Evolutionary conservation across 768 basidiomycete genomes (phyloP).

Genomic region (Boletus reticulatus): DNA sequence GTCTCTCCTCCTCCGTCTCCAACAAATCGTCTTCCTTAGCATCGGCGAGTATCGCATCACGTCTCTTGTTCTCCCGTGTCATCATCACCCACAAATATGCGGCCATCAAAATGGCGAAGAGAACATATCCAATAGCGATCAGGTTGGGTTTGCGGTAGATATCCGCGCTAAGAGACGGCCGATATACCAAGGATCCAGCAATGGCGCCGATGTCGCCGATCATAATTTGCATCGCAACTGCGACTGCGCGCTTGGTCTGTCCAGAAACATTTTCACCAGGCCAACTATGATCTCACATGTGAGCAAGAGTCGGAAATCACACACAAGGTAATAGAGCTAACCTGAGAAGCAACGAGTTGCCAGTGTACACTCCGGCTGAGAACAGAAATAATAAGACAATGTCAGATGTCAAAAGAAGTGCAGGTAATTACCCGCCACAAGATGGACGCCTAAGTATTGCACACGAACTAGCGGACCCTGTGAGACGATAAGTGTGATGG

Average conservation of each 20-base stretch:
- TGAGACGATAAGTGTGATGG: not conserved
- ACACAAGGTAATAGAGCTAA: constrained; percentile 13
- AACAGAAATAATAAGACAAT: not conserved
- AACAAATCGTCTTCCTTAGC: constrained; percentile 1
- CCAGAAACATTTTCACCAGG: constrained; percentile 67
- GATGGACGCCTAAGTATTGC: constrained; percentile 57
- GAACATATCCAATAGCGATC: constrained; percentile 57
- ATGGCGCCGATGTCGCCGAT: constrained; percentile 62
- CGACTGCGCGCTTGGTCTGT: constrained; percentile 63
- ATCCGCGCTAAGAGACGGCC: constrained; percentile 46
- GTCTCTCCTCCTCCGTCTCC: constrained; percentile 21
- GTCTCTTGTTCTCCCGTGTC: constrained; percentile 47
- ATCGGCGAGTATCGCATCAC: constrained; percentile 30
- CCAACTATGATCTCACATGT: constrained; percentile 35
- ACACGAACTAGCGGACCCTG: constrained; percentile 37
- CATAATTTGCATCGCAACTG: constrained; percentile 62
- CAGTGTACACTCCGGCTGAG: constrained; percentile 52
- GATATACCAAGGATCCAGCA: constrained; percentile 53
- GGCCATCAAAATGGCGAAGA: constrained; percentile 45
- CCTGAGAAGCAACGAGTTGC: constrained; percentile 56
- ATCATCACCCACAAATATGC: constrained; percentile 48
- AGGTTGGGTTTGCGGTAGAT: constrained; percentile 55
- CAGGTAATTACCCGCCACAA: constrained; percentile 37
- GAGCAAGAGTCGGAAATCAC: not conserved
- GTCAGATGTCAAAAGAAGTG: not conserved